These are phyloP conservation scores for Rhizoclosmatium sp. DNA, from an alignment of 192 early-diverging fungal genomes.

Conservation along the genomic window DNA sequence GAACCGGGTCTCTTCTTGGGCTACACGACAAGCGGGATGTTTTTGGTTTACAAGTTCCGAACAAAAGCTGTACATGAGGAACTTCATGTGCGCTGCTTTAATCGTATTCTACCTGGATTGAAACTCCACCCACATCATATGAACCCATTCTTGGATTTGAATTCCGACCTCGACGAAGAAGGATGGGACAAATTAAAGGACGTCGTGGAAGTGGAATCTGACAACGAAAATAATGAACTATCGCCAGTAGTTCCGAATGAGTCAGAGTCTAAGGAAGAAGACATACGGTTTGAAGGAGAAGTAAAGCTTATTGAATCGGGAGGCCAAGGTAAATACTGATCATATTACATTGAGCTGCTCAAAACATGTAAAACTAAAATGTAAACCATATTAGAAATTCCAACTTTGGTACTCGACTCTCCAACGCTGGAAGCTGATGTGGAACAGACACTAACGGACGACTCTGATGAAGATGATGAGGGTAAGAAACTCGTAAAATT, in stretches of 20 bases:
- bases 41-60: neutral
- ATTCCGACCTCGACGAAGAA: neutral
- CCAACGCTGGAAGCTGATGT: neutral
- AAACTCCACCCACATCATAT: neutral
- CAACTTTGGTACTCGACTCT: neutral
- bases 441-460: neutral
- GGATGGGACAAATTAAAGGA: neutral
- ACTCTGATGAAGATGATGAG: neutral
- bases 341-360: neutral
- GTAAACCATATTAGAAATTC: neutral
- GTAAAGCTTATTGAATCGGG: neutral
- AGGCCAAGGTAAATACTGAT: neutral
- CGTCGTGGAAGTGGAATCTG: neutral
- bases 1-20: neutral
- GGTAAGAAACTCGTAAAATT: neutral
- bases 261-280: neutral
- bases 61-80: constrained; percentile 1
- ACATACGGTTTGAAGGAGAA: neutral
- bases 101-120: neutral
- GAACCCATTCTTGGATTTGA: neutral
- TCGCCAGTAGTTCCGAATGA: neutral
- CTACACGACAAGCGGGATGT: neutral
- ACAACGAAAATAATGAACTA: neutral
- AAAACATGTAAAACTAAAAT: neutral
- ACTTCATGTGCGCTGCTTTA: neutral